phyloP scores from a whole-genome alignment of 2,329 filamentous ascomycete species.

The Hypoxylon sp. region DNA sequence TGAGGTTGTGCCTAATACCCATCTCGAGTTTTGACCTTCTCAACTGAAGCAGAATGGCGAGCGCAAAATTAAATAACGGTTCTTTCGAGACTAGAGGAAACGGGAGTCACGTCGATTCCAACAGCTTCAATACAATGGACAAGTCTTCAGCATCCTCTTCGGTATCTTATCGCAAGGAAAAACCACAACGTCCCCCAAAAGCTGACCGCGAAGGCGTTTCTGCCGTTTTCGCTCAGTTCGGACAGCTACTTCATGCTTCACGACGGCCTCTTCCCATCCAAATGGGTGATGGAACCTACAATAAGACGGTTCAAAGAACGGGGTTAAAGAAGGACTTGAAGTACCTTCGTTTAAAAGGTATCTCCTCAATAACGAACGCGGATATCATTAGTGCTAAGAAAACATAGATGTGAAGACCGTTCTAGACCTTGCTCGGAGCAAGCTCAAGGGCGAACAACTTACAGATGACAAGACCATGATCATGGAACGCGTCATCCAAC shows the following conservation, averaged over 20 bases:
- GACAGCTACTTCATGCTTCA: slow-evolving; percentile 62
- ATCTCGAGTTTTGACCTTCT: background rate
- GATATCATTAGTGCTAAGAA: slow-evolving; percentile 31
- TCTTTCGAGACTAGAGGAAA: slow-evolving; percentile 31
- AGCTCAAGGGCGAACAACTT: slow-evolving; percentile 73
- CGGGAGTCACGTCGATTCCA: slow-evolving; percentile 27
- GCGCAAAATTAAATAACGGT: slow-evolving; percentile 33
- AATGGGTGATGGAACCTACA: slow-evolving; percentile 74
- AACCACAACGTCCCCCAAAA: slow-evolving; percentile 44
- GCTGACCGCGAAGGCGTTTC: slow-evolving; percentile 55
- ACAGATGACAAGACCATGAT: slow-evolving; percentile 83
- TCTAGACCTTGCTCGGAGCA: slow-evolving; percentile 70
- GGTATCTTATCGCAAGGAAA: slow-evolving; percentile 43
- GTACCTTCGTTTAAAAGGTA: slow-evolving; percentile 65
- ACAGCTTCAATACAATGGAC: slow-evolving; percentile 36
- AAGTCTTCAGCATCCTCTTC: slow-evolving; percentile 35
- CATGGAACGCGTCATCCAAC: slow-evolving; percentile 80
- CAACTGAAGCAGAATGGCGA: slow-evolving; percentile 33
- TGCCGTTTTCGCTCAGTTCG: slow-evolving; percentile 55
- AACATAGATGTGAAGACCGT: slow-evolving; percentile 74
- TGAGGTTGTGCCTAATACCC: background rate
- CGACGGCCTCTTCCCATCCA: slow-evolving; percentile 74
- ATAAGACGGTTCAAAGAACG: slow-evolving; percentile 63
- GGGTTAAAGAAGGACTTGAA: slow-evolving; percentile 71
- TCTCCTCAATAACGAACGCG: slow-evolving; percentile 36